Percentiles rank a stretch among this genome's conserved stretches.
phyloP scores from a whole-genome alignment of 805 yeast genomes.

The Pichia kluyveri region DNA sequence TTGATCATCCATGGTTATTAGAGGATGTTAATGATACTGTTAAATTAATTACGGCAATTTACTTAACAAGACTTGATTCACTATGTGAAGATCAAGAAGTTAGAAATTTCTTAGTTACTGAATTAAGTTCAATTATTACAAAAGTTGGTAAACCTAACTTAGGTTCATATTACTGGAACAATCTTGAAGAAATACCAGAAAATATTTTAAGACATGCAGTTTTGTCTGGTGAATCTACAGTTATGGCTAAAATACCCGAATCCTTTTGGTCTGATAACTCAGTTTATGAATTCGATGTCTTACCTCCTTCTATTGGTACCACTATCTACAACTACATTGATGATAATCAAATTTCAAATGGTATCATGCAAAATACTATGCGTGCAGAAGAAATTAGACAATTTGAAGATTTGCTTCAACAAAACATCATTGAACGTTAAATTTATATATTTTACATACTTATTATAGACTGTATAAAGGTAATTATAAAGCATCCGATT shows the following conservation, averaged over 20 bases:
- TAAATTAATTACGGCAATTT: slow-evolving; percentile 44
- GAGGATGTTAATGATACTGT: slow-evolving; percentile 24
- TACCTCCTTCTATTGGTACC: slow-evolving; percentile 53
- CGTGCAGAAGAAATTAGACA: slow-evolving; percentile 20
- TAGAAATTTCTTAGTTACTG: slow-evolving; percentile 30
- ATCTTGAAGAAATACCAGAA: slow-evolving; percentile 36
- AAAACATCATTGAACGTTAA: slow-evolving; percentile 8
- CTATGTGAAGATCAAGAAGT: slow-evolving; percentile 45
- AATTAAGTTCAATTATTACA: slow-evolving; percentile 12
- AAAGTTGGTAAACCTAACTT: slow-evolving; percentile 11
- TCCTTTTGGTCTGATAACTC: slow-evolving; percentile 53
- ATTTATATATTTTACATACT: neutral
- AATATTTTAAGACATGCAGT: slow-evolving; percentile 62
- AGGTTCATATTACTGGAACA: slow-evolving; percentile 13
- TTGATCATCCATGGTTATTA: slow-evolving; percentile 19
- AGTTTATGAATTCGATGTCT: slow-evolving; percentile 59
- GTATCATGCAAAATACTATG: slow-evolving; percentile 22
- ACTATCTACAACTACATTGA: slow-evolving; percentile 37
- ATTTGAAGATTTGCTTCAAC: slow-evolving; percentile 16
- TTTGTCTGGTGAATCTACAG: slow-evolving; percentile 59
- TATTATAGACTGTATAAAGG: too few relatives aligned
- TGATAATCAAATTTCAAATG: slow-evolving; percentile 35
- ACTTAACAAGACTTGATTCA: slow-evolving; percentile 43
- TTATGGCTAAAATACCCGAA: slow-evolving; percentile 62
- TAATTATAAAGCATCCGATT: too few relatives aligned